A percentile compares a stretch with the other conserved stretches of the same genome.
Evolutionary conservation across 176 grass and related monocot species (phyloP).

Genomic region (Carex parvula): DNA sequence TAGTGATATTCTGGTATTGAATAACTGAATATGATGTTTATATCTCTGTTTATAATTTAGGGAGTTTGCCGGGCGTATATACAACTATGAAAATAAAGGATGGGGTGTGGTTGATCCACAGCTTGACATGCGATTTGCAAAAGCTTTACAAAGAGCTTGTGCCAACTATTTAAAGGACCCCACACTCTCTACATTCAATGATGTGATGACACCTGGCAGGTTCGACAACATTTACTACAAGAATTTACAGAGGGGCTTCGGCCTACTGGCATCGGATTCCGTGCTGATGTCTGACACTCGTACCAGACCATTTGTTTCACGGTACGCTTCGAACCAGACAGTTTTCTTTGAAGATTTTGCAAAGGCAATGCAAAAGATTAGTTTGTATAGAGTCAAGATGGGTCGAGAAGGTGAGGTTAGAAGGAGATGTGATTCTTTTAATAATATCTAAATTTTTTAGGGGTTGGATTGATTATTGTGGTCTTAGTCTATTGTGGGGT

Average conservation of each 20-base stretch:
- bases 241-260: constrained; percentile 62
- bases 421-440: constrained; percentile 65
- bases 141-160: constrained; percentile 63
- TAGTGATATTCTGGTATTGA: no score
- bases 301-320: constrained; percentile 53
- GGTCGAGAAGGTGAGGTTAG: constrained; percentile 64
- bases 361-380: constrained; percentile 74
- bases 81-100: constrained; percentile 31
- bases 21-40: no score
- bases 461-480: not conserved
- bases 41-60: not conserved
- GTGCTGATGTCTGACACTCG: constrained; percentile 57
- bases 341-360: constrained; percentile 92
- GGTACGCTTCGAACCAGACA: constrained; percentile 70
- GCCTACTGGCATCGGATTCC: constrained; percentile 72
- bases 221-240: constrained; percentile 91
- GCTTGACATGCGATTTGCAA: constrained; percentile 62
- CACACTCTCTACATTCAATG: constrained; percentile 87
- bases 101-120: constrained; percentile 40
- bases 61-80: constrained; percentile 74
- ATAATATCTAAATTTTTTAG: constrained; percentile 23
- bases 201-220: constrained; percentile 56
- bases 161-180: constrained; percentile 53
- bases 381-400: constrained; percentile 69
- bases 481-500: not conserved